phyloP scores from a whole-genome alignment of 2,329 filamentous ascomycete genomes.

The Capronia epimyces region DNA sequence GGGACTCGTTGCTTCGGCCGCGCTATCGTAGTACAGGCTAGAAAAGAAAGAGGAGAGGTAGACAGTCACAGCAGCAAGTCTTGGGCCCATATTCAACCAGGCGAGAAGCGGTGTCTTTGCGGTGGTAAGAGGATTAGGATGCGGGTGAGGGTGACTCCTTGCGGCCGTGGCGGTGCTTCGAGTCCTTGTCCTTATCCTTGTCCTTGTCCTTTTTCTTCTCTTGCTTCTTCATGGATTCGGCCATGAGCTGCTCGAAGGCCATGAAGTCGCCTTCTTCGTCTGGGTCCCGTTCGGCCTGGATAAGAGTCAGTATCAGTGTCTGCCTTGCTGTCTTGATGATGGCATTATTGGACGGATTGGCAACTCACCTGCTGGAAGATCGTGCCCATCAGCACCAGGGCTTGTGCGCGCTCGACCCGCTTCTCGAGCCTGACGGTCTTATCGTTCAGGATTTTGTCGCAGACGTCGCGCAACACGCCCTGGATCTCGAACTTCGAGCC shows the following conservation, averaged over 20 bases:
- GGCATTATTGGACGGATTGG: background rate
- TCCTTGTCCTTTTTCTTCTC: constrained; percentile 62
- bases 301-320: background rate
- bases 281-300: constrained; percentile 74
- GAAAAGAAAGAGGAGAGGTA: background rate
- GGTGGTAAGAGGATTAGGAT: background rate
- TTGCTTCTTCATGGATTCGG: constrained; percentile 93
- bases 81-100: too few species aligned
- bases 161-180: constrained; percentile 10
- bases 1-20: background rate
- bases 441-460: constrained; percentile 76
- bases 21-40: background rate
- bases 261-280: constrained; percentile 99
- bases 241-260: constrained; percentile 96
- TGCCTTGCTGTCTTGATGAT: background rate
- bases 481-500: constrained; percentile 98
- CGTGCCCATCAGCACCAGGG: constrained; percentile 79
- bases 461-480: constrained; percentile 88
- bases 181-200: constrained; percentile 32
- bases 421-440: constrained; percentile 76
- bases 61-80: too few species aligned
- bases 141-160: background rate
- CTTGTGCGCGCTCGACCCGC: constrained; percentile 84
- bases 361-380: constrained; percentile 72
- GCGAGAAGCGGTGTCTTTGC: too few species aligned